phyloP scores from a whole-genome alignment of 805 yeast genomes.

The Metschnikowia sp. region DNA sequence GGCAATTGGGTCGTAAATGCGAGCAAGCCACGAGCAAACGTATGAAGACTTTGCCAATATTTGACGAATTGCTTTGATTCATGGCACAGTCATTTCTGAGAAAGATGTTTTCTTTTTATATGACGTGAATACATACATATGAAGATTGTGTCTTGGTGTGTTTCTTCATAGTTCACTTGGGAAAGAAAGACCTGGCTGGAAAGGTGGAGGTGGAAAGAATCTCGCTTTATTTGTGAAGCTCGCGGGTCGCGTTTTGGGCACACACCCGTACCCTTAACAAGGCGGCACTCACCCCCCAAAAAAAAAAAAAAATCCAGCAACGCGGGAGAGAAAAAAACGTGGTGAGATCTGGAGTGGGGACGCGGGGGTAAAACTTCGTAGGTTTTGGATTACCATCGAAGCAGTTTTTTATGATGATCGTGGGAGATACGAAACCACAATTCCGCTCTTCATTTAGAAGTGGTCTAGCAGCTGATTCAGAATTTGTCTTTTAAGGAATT shows the following conservation, averaged over 20 bases:
- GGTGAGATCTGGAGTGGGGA: neutral
- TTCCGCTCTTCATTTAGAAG: too few species aligned
- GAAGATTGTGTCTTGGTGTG: slow-evolving; percentile 72
- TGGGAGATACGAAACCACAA: too few species aligned
- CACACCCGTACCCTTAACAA: slow-evolving; percentile 3
- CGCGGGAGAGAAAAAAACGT: neutral
- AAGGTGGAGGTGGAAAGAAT: neutral
- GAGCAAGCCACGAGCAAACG: too few species aligned
- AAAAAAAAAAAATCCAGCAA: neutral
- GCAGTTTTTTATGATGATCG: too few species aligned
- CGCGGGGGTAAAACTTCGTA: neutral
- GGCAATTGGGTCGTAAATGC: too few species aligned
- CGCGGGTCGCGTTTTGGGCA: slow-evolving; percentile 11
- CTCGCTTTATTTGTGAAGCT: slow-evolving; percentile 7
- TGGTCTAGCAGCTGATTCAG: too few species aligned
- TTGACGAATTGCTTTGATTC: too few species aligned
- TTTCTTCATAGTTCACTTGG: slow-evolving; percentile 36
- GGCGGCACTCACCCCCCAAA: neutral
- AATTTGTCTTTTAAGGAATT: too few species aligned
- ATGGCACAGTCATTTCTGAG: neutral
- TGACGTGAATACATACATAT: slow-evolving; percentile 44
- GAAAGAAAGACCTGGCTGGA: neutral
- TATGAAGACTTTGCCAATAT: too few species aligned
- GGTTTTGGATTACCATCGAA: too few species aligned
- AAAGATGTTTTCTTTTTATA: neutral